These are phyloP conservation scores for Neocallimastix lanati DNA, from an alignment of 192 early-diverging fungal species.

Conservation along the genomic window DNA sequence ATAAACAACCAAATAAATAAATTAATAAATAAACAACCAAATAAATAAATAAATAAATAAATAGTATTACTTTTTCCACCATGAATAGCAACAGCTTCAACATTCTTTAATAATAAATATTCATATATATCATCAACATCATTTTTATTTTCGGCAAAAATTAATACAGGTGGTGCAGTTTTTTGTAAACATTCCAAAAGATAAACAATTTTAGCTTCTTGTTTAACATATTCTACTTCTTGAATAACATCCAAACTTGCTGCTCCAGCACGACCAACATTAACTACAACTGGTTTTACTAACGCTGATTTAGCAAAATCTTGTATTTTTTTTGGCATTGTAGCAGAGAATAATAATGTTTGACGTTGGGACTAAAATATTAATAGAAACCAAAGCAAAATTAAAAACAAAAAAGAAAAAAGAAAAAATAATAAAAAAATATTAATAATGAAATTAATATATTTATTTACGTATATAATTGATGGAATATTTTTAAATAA, in stretches of 20 bases:
- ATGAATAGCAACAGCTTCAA: constrained; percentile 87
- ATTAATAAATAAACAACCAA: no score
- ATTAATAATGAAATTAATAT: no score
- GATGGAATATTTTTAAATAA: not conserved
- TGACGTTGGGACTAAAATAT: constrained; percentile 59
- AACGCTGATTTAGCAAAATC: constrained; percentile 82
- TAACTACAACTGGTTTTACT: constrained; percentile 79
- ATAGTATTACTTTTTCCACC: constrained; percentile 60
- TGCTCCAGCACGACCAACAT: constrained; percentile 91
- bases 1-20: no score
- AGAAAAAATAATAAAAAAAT: no score
- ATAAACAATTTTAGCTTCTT: constrained; percentile 87
- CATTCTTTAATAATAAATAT: constrained; percentile 82
- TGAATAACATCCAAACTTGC: constrained; percentile 94
- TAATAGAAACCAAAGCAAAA: no score
- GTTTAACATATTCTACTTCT: constrained; percentile 92
- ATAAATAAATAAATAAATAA: not conserved
- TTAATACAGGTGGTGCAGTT: constrained; percentile 78
- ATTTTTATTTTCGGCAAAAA: constrained; percentile 97
- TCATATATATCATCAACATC: constrained; percentile 99
- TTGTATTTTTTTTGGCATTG: constrained; percentile 98
- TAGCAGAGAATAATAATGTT: constrained; percentile 87
- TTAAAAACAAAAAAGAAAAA: no score
- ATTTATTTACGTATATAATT: no score
- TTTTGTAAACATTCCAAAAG: constrained; percentile 91